Evolutionary conservation across 768 basidiomycete species (phyloP).

Genomic region (Holtermannia corniformis): DNA sequence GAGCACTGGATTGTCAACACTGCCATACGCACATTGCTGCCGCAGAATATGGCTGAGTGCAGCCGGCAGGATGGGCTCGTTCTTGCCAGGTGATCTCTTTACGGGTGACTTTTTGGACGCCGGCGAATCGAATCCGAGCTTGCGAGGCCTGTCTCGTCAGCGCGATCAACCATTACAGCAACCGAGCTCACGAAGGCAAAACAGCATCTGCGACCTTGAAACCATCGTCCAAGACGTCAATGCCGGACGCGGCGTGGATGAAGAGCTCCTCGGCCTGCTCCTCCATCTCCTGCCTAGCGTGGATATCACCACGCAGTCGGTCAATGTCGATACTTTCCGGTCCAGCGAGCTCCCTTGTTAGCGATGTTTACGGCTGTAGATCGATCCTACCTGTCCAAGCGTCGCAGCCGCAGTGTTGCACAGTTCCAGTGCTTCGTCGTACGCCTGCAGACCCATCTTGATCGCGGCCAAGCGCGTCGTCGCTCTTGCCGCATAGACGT

Average conservation of each 20-base stretch:
- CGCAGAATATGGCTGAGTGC: constrained; percentile 26
- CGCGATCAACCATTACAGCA: constrained; percentile 11
- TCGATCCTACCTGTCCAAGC: neutral
- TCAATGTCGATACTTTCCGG: constrained; percentile 25
- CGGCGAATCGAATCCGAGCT: constrained; percentile 3
- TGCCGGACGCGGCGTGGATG: constrained; percentile 22
- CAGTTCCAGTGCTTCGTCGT: neutral
- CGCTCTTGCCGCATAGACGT: constrained; percentile 57
- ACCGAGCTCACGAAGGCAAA: constrained; percentile 19
- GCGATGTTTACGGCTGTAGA: neutral
- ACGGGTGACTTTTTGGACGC: constrained; percentile 3
- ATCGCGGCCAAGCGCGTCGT: constrained; percentile 61
- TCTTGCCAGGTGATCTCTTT: neutral
- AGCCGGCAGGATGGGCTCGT: constrained; percentile 22
- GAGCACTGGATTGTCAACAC: neutral
- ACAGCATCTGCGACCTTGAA: constrained; percentile 24
- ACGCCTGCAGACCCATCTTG: constrained; percentile 49
- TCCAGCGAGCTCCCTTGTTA: constrained; percentile 22
- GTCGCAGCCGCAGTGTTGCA: neutral
- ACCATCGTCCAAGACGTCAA: constrained; percentile 47
- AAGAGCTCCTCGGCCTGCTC: constrained; percentile 54
- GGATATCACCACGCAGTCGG: constrained; percentile 24
- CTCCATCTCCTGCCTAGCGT: constrained; percentile 32
- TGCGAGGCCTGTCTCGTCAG: constrained; percentile 27
- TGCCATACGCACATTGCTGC: constrained; percentile 24